Base-by-base conservation (phyloP, 2,329 filamentous ascomycete species). In the Aspergillus pseudoviridinutans region DNA sequence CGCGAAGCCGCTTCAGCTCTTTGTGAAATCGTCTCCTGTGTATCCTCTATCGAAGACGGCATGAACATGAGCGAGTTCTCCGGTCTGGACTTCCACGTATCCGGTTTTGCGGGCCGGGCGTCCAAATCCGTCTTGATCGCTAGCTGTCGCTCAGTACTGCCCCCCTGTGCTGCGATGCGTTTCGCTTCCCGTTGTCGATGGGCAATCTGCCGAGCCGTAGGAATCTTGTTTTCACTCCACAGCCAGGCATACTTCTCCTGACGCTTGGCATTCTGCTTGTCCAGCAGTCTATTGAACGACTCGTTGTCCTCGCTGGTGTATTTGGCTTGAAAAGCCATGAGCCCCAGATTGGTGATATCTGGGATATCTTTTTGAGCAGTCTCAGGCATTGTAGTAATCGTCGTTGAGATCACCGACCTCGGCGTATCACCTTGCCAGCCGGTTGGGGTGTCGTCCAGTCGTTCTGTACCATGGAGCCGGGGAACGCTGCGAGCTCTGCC, bases 271-370 rank as follows among this genome's bases (percentile, higher is more conserved):
- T 97, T 99, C 69, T 97, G 91, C 68, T 87, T 90, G 76, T 99
- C 94, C 28, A 97, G 79, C 1, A 99, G 81, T 66, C 88, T 89
- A 74, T 96, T 96, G 78, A 99, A 97, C 66, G 90, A 95, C 71
- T 97, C 94, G 70, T 97, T 97, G 72, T 99, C 94, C 74, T 99
- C 94, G 68, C 91, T 96, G 1, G 93, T 99, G 76, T 97, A 97
- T 64, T 90, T 93, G 3, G 89, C 84, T 70, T 99, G 94, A 68
- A 97, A 99, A 1, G 87, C 85, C 54, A 87, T 86, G 1, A 99
- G 82, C 58, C 88, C 92, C 80, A 97, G 86, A 65, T 87, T 88
- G 46, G 87, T 71, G 2, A 76, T 86, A 70, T 96, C 87, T 20
- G 91, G 79, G 2, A 32, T 81, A 75, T 57, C 77, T 54, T 76